Evolutionary conservation across 2,329 filamentous ascomycete species (phyloP).

Genomic region (Byssoonygena ceratinophila): DNA sequence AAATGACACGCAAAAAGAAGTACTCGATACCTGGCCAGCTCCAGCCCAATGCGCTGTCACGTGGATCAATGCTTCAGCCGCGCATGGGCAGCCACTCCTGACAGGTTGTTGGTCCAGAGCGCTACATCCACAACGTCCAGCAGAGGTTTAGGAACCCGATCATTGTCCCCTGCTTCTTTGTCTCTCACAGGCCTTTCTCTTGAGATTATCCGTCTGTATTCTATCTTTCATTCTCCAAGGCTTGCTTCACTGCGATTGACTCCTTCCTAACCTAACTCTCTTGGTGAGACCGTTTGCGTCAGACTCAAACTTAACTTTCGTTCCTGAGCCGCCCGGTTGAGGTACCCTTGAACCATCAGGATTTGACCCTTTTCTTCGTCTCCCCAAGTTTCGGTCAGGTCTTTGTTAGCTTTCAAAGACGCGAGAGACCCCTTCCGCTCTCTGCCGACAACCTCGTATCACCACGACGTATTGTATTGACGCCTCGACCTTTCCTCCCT

Average conservation of each 20-base stretch:
- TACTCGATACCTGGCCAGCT: too few relatives aligned
- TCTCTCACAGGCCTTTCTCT: neutral
- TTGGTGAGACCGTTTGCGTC: constrained; percentile 1
- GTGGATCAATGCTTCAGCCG: too few relatives aligned
- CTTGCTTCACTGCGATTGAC: neutral
- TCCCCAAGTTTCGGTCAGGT: neutral
- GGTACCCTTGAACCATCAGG: neutral
- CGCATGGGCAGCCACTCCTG: too few relatives aligned
- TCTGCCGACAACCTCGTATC: neutral
- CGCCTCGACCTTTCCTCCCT: neutral
- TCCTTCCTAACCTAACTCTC: neutral
- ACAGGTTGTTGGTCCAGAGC: too few relatives aligned
- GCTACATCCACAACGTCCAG: too few relatives aligned
- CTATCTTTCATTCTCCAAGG: neutral
- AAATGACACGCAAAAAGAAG: too few relatives aligned
- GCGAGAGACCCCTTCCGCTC: neutral
- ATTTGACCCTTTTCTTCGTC: neutral
- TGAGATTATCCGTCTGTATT: neutral
- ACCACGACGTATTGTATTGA: neutral
- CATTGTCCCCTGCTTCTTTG: neutral
- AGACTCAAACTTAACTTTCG: constrained; percentile 8
- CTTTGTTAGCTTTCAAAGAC: too few relatives aligned
- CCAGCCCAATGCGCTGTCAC: too few relatives aligned
- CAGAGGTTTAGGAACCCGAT: too few relatives aligned
- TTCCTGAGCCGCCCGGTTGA: constrained; percentile 9